phyloP scores from a whole-genome alignment of 2,329 filamentous ascomycete species.

The Lachnellula cervina region DNA sequence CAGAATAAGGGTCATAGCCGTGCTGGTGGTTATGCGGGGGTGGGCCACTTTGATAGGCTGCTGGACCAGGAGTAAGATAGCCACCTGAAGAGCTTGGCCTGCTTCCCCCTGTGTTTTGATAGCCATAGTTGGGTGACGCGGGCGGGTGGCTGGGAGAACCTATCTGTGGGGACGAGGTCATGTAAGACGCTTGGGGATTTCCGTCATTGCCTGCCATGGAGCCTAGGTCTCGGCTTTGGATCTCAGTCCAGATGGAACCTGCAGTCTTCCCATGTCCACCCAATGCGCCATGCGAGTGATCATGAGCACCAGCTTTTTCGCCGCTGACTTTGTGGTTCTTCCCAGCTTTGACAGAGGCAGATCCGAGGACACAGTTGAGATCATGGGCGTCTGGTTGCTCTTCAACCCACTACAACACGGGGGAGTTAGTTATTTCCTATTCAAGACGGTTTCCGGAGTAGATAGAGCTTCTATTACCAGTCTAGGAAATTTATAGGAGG shows the following conservation, averaged over 20 bases:
- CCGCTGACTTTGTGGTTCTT: constrained; percentile 64
- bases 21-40: constrained; percentile 14
- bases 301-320: constrained; percentile 29
- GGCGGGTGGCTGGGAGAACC: constrained; percentile 18
- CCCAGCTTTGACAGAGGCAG: constrained; percentile 76
- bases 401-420: constrained; percentile 57
- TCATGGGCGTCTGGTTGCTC: constrained; percentile 61
- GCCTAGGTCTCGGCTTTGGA: constrained; percentile 53
- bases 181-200: constrained; percentile 28
- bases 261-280: constrained; percentile 51
- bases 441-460: no score
- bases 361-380: constrained; percentile 71
- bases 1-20: not conserved
- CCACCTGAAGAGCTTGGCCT: constrained; percentile 22
- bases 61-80: constrained; percentile 21
- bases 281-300: constrained; percentile 30
- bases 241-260: constrained; percentile 57
- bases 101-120: constrained; percentile 19
- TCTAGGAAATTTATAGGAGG: no score
- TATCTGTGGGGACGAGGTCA: constrained; percentile 19
- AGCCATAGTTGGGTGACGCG: constrained; percentile 25
- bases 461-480: no score
- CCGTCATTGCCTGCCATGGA: constrained; percentile 49
- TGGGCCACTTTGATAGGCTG: constrained; percentile 18
- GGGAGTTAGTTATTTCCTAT: no score